These are phyloP conservation scores for Cinnamomum micranthum DNA, from an alignment of 164 flowering plant species.

Conservation along the genomic window DNA sequence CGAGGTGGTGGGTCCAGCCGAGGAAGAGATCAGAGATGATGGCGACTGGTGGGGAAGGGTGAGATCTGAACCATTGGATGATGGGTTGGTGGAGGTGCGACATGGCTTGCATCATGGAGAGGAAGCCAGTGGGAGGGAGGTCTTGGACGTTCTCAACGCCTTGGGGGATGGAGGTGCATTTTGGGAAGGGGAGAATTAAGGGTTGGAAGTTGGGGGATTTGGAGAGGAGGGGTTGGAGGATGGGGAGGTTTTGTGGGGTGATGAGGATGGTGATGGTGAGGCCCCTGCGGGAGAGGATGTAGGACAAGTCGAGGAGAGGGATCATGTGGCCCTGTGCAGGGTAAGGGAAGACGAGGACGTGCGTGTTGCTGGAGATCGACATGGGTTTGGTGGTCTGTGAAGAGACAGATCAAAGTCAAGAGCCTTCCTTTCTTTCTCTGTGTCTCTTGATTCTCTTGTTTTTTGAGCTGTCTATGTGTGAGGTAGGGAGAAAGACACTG, in stretches of 20 bases:
- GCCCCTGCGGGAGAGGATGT: slow-evolving; percentile 19
- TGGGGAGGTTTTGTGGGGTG: slow-evolving; percentile 32
- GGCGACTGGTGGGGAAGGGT: slow-evolving; percentile 44
- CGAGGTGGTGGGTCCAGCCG: slow-evolving; percentile 34
- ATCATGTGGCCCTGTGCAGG: slow-evolving; percentile 27
- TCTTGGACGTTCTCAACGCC: slow-evolving; percentile 48
- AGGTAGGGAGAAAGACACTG: no score
- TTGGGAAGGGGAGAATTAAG: slow-evolving; percentile 58
- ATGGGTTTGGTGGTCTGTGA: neutral
- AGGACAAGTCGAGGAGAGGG: slow-evolving; percentile 26
- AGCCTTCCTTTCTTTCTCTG: neutral
- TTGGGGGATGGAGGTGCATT: slow-evolving; percentile 41
- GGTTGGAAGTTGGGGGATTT: slow-evolving; percentile 31
- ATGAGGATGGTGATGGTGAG: slow-evolving; percentile 25
- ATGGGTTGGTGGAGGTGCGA: slow-evolving; percentile 30
- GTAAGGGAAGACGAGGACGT: slow-evolving; percentile 23
- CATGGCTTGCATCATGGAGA: slow-evolving; percentile 27
- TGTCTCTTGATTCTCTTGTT: neutral
- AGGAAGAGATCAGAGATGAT: slow-evolving; percentile 50
- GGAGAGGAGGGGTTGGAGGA: slow-evolving; percentile 38
- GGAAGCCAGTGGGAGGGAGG: slow-evolving; percentile 29
- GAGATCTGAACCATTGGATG: slow-evolving; percentile 42
- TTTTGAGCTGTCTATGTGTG: neutral
- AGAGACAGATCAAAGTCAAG: no score
- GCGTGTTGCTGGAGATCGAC: slow-evolving; percentile 1